Conservation (phyloP, 2,329 filamentous ascomycete genomes). For the Pseudogymnoascus sp. region DNA sequence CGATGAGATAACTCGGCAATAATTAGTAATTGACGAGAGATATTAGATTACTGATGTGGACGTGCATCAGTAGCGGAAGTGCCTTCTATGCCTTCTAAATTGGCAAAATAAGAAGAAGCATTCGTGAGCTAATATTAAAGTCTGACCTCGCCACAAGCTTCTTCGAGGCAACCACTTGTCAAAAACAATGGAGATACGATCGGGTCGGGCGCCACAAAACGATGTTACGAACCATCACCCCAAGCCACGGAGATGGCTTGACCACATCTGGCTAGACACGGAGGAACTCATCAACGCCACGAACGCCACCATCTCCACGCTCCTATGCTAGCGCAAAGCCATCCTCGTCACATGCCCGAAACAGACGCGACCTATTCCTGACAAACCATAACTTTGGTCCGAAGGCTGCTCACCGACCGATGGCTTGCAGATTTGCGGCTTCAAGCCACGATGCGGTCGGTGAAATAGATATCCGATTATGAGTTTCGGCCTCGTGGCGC, state of each 20-base stretch:
- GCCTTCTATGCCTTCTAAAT: too few species aligned
- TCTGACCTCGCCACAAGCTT: not conserved
- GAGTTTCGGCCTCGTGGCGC: not conserved
- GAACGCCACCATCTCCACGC: not conserved
- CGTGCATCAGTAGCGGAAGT: too few species aligned
- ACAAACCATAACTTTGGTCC: not conserved
- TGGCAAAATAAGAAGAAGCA: not conserved
- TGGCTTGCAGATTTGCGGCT: not conserved
- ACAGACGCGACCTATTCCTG: not conserved
- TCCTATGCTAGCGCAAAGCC: not conserved
- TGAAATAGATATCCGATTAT: not conserved
- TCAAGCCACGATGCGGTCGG: not conserved
- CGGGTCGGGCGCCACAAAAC: not conserved
- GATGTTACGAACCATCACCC: not conserved
- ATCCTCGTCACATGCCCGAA: not conserved
- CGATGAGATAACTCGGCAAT: too few species aligned
- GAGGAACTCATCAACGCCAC: not conserved
- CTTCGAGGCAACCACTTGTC: not conserved
- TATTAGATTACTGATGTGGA: too few species aligned
- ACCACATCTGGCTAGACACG: not conserved
- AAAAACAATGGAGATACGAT: not conserved
- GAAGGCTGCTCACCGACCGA: not conserved
- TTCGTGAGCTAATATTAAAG: not conserved
- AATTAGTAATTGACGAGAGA: too few species aligned
- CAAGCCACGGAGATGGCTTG: not conserved